These are phyloP conservation scores for Beta lomatogona DNA, from an alignment of 179 eudicot genomes.

Conservation along the genomic window DNA sequence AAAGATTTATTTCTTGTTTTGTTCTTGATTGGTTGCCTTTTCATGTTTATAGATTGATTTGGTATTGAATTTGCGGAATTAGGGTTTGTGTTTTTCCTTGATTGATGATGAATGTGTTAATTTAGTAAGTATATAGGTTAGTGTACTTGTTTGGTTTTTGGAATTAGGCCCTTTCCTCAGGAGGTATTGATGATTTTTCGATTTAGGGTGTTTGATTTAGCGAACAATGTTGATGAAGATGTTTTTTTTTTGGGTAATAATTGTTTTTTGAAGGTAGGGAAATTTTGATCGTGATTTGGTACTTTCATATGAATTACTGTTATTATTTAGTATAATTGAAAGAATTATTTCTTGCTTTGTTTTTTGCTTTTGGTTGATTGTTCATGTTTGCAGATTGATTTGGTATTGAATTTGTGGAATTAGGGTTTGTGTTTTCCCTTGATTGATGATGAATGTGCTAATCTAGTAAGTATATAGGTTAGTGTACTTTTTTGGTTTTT, in stretches of 20 bases:
- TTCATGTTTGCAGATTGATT: not conserved
- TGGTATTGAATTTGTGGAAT: not conserved
- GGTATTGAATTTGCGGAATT: not conserved
- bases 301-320: not conserved
- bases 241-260: no score
- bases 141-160: no score
- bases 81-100: not conserved
- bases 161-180: not conserved
- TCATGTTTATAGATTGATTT: not conserved
- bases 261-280: no score
- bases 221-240: no score
- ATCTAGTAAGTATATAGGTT: no score
- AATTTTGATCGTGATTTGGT: no score
- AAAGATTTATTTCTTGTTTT: not conserved
- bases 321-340: not conserved
- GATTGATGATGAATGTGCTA: no score
- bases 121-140: no score
- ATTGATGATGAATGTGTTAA: not conserved
- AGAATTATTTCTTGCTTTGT: not conserved
- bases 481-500: no score
- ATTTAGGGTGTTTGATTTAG: no score
- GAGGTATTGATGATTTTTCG: conserved; percentile 11
- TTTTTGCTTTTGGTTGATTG: no score
- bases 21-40: not conserved
- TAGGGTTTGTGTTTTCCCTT: not conserved